These are phyloP conservation scores for Xanthoceras sorbifolium DNA, from an alignment of 345 rosid genomes.

Conservation along the genomic window DNA sequence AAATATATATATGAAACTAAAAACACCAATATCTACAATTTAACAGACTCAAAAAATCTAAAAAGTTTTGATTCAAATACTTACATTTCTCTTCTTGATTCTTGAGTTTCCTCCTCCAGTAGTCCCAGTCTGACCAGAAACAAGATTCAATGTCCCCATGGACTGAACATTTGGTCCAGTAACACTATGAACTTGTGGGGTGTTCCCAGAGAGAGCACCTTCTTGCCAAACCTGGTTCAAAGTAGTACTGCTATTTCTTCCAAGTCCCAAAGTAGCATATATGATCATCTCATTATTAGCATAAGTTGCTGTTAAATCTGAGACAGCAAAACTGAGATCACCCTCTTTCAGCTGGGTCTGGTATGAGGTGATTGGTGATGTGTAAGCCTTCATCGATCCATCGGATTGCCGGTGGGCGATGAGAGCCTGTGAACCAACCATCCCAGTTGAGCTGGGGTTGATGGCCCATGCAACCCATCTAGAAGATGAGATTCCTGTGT, in stretches of 20 bases:
- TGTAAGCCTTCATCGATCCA: conserved; percentile 67
- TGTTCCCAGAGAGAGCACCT: conserved; percentile 54
- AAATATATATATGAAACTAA: neutral
- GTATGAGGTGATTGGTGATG: conserved; percentile 57
- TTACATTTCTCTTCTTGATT: conserved; percentile 60
- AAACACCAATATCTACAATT: neutral
- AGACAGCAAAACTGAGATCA: conserved; percentile 62
- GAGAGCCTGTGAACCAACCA: conserved; percentile 83
- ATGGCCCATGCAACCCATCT: conserved; percentile 94
- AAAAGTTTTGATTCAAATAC: conserved; percentile 21
- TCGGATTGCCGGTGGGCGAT: conserved; percentile 64
- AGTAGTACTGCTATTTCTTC: conserved; percentile 32
- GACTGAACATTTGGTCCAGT: conserved; percentile 63
- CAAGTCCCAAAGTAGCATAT: conserved; percentile 57
- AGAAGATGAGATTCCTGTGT: conserved; percentile 44
- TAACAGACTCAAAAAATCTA: neutral
- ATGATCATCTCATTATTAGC: conserved; percentile 63
- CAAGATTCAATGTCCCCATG: conserved; percentile 57
- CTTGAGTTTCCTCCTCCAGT: conserved; percentile 44
- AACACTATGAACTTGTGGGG: conserved; percentile 45
- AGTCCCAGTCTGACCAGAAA: conserved; percentile 54
- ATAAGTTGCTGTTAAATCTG: conserved; percentile 56
- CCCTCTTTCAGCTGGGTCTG: conserved; percentile 54
- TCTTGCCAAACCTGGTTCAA: conserved; percentile 89
- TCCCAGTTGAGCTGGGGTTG: conserved; percentile 64